Evolutionary conservation across 169 alveolate species (phyloP), one percentile per base, ranked within the genome.

Genomic region (Plasmodium gallinaceum): DNA sequence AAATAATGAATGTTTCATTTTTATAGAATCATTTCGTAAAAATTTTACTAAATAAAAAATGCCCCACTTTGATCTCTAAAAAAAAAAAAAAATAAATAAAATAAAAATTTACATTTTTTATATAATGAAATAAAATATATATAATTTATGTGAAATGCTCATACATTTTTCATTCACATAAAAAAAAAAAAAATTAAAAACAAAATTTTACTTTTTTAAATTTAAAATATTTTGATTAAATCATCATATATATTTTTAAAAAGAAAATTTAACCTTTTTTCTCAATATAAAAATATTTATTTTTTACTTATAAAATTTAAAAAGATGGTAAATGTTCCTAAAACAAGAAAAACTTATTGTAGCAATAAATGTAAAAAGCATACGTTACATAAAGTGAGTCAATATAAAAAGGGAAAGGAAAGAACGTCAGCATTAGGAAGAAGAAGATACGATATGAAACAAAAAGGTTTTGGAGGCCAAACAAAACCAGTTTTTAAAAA

Each of bases 391-490:
- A 98, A 98, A 95, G 99, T 98, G 65, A 95, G 99, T 87, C 98
- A 98, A 93, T 98, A 98, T 97, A 98, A 98, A 97, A 98, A 98
- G 88, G 99, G 99, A 86, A 98, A 98, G 95, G 99, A 98, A 93
- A 96, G 99, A 75, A 88, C 95, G 61, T 95, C 94, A 88, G 99
- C 98, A 52, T 98, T 97, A 96, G 99, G 99, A 91, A 97, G 98
- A 94, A 95, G 99, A 86, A 98, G 99, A 92, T 99, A 99, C 97
- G 99, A 98, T 96, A 96, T 94, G 96, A 99, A 99, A 95, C 99
- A 99, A 95, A 96, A 97, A 51, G 99, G 99, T 80, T 99, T 97
- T 93, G 99, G 99, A 61, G 99, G 99, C 39, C 99, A 98, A 93
- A 98, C 99, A 88, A 99, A 99, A 94, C 99, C 99, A 61, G 97